Base-by-base conservation (phyloP, 108 stramenopile species). In the Nannochloropsis gaditana region DNA sequence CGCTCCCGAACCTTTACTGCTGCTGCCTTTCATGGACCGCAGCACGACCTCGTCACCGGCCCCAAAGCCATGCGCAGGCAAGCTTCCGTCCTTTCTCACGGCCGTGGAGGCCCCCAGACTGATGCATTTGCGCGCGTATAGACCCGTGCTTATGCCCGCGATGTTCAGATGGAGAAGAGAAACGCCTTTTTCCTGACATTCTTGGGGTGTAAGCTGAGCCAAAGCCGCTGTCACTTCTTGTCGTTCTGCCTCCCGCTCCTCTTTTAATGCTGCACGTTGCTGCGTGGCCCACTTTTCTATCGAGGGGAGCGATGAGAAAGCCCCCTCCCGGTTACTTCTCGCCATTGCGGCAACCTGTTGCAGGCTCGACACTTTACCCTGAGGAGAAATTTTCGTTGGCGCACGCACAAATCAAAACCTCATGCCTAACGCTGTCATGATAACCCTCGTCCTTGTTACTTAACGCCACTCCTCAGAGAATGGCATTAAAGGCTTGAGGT, bases 141-240 rank as follows among this genome's bases (percentile, higher is more conserved):
- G 82, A 11, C 88, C 88, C 43, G 88, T 85, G 19, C 85, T 83
- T 21, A 83, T 47, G 42, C 84, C 85, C 44, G 45, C 85, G 31
- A 89, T 83, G 17, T 59, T 79, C 31, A 89, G 79, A n/a, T 85
- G 82, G 41, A 85, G 47, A 11, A 89, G 84, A 80, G 85, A 85
- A 45, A 89, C 41, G 41, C 88, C 88, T 1, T 85, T 82, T 79
- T 83, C 85, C 85, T 85, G 82, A 85, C 88, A 89, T 79, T 89
- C 88, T 83, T 87, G 84, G 1, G 84, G 85, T 9, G 88, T 45
- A 21, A 89, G 85, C 42, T 85, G 50, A 17, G 85, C 83, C 80
- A 89, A 79, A n/a, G 82, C 79, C n/a, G 82, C 88, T 31, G 88
- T 85, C 9, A 89, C 85, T 43, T 89, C 85, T 15, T 82, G 43